These are phyloP conservation scores for Coemansia sp. DNA, from an alignment of 192 early-diverging fungal species.

Conservation along the genomic window DNA sequence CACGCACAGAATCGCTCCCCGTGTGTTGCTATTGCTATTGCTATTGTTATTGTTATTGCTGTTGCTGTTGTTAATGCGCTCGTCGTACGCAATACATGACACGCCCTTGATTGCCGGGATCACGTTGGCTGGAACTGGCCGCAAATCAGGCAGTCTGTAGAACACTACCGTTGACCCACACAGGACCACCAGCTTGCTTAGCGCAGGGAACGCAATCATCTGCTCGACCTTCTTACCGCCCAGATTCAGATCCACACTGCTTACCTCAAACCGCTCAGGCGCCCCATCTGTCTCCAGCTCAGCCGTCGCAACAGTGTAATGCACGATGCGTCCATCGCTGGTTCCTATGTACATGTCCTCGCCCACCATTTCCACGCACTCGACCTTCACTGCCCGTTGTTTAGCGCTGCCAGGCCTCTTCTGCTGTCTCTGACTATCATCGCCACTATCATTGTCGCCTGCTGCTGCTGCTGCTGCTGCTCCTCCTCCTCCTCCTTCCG, in stretches of 20 bases:
- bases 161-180: conserved; percentile 36
- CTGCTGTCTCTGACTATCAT: conserved; percentile 6
- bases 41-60: conserved; percentile 2
- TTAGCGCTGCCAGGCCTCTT: background rate
- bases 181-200: conserved; percentile 36
- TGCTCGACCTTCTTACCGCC: conserved; percentile 47
- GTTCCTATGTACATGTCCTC: conserved; percentile 44
- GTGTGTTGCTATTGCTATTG: conserved; percentile 4
- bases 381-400: conserved; percentile 14
- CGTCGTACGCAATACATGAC: conserved; percentile 41
- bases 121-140: conserved; percentile 9
- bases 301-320: conserved; percentile 29
- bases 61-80: conserved; percentile 26
- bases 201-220: conserved; percentile 33
- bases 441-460: background rate
- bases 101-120: conserved; percentile 39
- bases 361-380: conserved; percentile 42
- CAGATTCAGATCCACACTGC: conserved; percentile 23
- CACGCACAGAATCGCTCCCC: conserved; percentile 32
- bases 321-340: conserved; percentile 34
- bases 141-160: conserved; percentile 32
- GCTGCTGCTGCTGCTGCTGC: background rate
- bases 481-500: background rate
- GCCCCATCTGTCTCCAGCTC: conserved; percentile 9
- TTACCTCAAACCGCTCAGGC: conserved; percentile 25